Evolutionary conservation across 2,329 filamentous ascomycete species (phyloP).

Genomic region (Pleochaeta shiraiana): DNA sequence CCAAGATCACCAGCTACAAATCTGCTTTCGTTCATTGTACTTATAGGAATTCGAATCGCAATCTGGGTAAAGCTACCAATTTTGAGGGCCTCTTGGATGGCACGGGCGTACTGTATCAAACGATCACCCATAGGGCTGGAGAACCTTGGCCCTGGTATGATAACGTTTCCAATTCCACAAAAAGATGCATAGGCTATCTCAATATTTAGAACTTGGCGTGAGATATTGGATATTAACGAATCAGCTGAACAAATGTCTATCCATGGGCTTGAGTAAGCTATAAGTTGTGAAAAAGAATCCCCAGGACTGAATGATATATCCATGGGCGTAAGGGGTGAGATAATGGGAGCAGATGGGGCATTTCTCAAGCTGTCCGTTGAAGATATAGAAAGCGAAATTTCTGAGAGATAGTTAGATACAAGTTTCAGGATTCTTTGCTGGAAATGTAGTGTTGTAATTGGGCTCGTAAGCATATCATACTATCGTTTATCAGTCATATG

Average conservation of each 20-base stretch:
- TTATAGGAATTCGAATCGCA: slow-evolving; percentile 66
- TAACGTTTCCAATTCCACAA: slow-evolving; percentile 66
- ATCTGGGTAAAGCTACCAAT: slow-evolving; percentile 59
- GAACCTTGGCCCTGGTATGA: slow-evolving; percentile 56
- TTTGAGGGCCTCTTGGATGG: slow-evolving; percentile 56
- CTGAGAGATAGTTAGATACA: slow-evolving; percentile 28
- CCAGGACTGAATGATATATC: slow-evolving; percentile 56
- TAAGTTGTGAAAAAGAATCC: slow-evolving; percentile 45
- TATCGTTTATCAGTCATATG: slow-evolving; percentile 19
- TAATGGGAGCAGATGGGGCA: slow-evolving; percentile 31
- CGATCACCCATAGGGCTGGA: slow-evolving; percentile 26
- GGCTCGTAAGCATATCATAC: slow-evolving; percentile 62
- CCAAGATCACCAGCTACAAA: slow-evolving; percentile 20
- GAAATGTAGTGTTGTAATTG: slow-evolving; percentile 56
- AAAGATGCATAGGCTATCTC: slow-evolving; percentile 93
- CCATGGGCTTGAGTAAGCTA: slow-evolving; percentile 74
- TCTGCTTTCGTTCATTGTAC: slow-evolving; percentile 62
- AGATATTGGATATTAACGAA: slow-evolving; percentile 65
- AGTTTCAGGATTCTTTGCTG: slow-evolving; percentile 42
- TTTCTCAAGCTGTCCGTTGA: slow-evolving; percentile 20
- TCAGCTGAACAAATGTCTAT: slow-evolving; percentile 73
- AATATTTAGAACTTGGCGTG: slow-evolving; percentile 70
- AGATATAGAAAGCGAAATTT: slow-evolving; percentile 25
- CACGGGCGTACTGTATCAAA: slow-evolving; percentile 58
- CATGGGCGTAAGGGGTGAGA: slow-evolving; percentile 50